Evolutionary conservation across 108 stramenopile species (phyloP).

Genomic region (Pseudonitzschia multistriata): DNA sequence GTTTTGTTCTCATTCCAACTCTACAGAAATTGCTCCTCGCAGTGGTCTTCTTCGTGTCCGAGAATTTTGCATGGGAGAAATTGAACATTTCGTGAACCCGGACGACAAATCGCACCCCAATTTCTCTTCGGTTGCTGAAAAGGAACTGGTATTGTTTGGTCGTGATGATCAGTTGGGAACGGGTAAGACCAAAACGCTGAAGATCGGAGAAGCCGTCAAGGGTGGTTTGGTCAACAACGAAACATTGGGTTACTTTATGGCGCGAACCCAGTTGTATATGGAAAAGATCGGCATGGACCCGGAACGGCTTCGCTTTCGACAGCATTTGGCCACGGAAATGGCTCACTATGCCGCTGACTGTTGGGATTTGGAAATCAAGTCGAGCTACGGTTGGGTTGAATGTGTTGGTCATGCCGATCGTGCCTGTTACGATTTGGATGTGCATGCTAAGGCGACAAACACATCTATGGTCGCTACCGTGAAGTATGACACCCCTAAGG

Average conservation of each 20-base stretch:
- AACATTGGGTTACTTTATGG: constrained; percentile 99
- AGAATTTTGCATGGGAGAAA: constrained; percentile 99
- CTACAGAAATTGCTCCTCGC: constrained; percentile 96
- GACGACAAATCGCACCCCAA: constrained; percentile 95
- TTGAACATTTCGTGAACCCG: constrained; percentile 99
- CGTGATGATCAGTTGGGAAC: constrained; percentile 95
- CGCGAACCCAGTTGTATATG: constrained; percentile 96
- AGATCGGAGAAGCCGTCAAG: constrained; percentile 91
- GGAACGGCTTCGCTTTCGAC: constrained; percentile 92
- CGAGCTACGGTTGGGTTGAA: constrained; percentile 98
- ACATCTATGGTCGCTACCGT: constrained; percentile 92
- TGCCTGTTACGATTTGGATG: constrained; percentile 97
- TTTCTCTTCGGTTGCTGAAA: constrained; percentile 83
- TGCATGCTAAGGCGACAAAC: constrained; percentile 94
- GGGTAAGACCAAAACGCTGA: constrained; percentile 89
- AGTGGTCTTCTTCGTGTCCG: constrained; percentile 97
- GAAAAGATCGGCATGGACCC: constrained; percentile 97
- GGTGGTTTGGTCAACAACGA: constrained; percentile 97
- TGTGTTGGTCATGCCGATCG: constrained; percentile 99
- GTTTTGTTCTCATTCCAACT: neutral
- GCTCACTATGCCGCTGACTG: constrained; percentile 99
- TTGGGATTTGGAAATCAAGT: constrained; percentile 99
- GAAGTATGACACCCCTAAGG: constrained; percentile 77
- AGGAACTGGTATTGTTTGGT: constrained; percentile 87
- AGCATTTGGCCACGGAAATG: constrained; percentile 99